These are phyloP conservation scores for Auxenochlorella pyrenoidosa DNA, from an alignment of 139 green algal genomes.

Conservation along the genomic window DNA sequence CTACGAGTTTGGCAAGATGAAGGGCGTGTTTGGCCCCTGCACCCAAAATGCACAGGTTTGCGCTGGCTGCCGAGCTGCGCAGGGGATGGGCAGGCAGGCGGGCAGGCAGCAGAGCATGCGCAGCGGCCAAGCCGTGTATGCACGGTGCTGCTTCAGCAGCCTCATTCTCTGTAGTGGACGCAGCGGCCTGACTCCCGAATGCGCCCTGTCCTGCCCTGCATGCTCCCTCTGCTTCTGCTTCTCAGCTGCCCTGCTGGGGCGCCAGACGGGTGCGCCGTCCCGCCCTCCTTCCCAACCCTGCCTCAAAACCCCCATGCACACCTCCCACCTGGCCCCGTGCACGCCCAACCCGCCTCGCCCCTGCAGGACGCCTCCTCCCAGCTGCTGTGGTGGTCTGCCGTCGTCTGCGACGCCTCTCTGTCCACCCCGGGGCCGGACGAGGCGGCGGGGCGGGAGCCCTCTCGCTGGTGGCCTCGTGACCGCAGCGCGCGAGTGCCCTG, in stretches of 20 bases:
- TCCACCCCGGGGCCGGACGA: not conserved
- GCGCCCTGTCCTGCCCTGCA: too few relatives aligned
- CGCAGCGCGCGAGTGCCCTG: conserved; percentile 10
- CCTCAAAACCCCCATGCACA: too few relatives aligned
- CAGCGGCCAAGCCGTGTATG: too few relatives aligned
- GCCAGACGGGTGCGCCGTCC: not conserved
- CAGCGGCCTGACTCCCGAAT: too few relatives aligned
- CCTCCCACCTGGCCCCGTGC: not conserved
- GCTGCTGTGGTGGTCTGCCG: conserved; percentile 23
- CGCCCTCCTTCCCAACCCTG: too few relatives aligned
- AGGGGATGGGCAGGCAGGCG: too few relatives aligned
- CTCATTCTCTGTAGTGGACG: too few relatives aligned
- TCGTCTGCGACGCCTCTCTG: conserved; percentile 17
- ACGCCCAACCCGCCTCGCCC: not conserved
- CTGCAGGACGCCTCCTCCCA: conserved; percentile 7
- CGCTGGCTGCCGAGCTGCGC: not conserved
- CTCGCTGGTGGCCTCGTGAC: not conserved
- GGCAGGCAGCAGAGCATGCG: too few relatives aligned
- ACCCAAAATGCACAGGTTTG: conserved; percentile 15
- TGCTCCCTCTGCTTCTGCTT: too few relatives aligned
- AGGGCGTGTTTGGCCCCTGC: not conserved
- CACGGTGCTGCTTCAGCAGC: too few relatives aligned
- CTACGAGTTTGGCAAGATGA: conserved; percentile 2
- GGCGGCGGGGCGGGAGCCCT: not conserved
- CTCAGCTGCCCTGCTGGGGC: too few relatives aligned